These are phyloP conservation scores for Candida boleticola DNA, from an alignment of 805 yeast genomes.

Conservation along the genomic window DNA sequence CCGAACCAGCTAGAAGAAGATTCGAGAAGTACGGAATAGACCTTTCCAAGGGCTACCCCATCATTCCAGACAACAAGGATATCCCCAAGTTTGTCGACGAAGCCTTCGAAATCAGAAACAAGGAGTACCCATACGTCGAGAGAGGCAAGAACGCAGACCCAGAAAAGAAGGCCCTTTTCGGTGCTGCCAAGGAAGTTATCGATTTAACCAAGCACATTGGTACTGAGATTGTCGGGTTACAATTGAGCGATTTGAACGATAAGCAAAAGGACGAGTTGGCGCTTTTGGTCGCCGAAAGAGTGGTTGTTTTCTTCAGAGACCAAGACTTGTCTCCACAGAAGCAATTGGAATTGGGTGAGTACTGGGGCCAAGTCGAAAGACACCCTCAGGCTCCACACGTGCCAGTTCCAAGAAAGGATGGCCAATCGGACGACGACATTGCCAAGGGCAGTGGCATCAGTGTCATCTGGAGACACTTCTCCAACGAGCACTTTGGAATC, in stretches of 20 bases:
- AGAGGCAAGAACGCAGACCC: slow-evolving; percentile 37
- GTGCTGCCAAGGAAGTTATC: slow-evolving; percentile 41
- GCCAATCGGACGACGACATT: slow-evolving; percentile 17
- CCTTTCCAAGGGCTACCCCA: slow-evolving; percentile 39
- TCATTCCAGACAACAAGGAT: slow-evolving; percentile 27
- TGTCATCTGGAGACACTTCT: slow-evolving; percentile 29
- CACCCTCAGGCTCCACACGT: slow-evolving; percentile 34
- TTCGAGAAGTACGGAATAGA: slow-evolving; percentile 35
- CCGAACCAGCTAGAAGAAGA: slow-evolving; percentile 24
- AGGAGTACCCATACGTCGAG: slow-evolving; percentile 31
- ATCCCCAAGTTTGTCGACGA: slow-evolving; percentile 42
- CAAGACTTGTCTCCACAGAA: slow-evolving; percentile 44
- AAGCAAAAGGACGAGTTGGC: slow-evolving; percentile 49
- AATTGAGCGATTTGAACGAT: slow-evolving; percentile 40
- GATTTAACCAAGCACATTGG: slow-evolving; percentile 47
- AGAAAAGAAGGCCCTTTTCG: slow-evolving; percentile 35
- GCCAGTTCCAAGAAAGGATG: slow-evolving; percentile 16
- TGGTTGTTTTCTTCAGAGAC: slow-evolving; percentile 50
- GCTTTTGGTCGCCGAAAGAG: slow-evolving; percentile 45
- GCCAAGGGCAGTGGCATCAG: slow-evolving; percentile 21
- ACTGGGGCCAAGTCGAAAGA: slow-evolving; percentile 44
- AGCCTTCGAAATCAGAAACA: slow-evolving; percentile 34
- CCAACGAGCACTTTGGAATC: slow-evolving; percentile 16
- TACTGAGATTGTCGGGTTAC: slow-evolving; percentile 50
- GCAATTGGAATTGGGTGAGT: slow-evolving; percentile 44